Percentiles rank a stretch among this genome's conserved stretches.
phyloP scores from a whole-genome alignment of 1,284 basidiomycete species.

The Malassezia restricta region DNA sequence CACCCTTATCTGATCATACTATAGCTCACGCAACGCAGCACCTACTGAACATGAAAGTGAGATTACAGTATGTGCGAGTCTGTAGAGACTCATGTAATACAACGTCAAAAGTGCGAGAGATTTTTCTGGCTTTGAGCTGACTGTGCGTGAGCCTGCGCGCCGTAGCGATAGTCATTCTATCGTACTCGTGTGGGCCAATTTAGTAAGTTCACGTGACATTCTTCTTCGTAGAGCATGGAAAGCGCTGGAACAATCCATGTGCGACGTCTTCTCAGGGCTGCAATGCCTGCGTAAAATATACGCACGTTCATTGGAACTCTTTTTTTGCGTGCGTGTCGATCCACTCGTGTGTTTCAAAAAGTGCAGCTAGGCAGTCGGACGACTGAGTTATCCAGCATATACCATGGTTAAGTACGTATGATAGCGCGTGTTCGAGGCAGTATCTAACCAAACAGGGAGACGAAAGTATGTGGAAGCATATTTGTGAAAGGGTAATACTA shows the following conservation, averaged over 20 bases:
- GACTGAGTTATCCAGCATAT: not conserved
- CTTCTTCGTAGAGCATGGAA: not conserved
- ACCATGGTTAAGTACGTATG: constrained; percentile 16
- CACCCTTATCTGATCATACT: too few species aligned
- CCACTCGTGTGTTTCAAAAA: not conserved
- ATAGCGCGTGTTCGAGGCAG: not conserved
- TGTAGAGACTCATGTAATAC: too few species aligned
- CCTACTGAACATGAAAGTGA: too few species aligned
- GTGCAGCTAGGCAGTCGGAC: not conserved
- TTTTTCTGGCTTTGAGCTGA: too few species aligned
- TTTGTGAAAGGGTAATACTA: not conserved
- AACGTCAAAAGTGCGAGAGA: too few species aligned
- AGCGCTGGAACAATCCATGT: constrained; percentile 4
- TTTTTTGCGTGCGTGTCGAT: not conserved
- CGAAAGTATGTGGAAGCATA: constrained; percentile 12
- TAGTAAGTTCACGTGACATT: too few species aligned
- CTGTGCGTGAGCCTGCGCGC: too few species aligned
- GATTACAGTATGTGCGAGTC: too few species aligned
- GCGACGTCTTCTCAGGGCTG: not conserved
- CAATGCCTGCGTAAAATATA: not conserved
- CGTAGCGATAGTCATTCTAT: too few species aligned
- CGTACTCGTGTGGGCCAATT: too few species aligned
- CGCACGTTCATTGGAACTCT: not conserved
- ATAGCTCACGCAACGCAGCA: too few species aligned
- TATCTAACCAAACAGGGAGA: constrained; percentile 15